These are phyloP conservation scores for Podospora pseudopauciseta DNA, from an alignment of 495 filamentous ascomycete genomes.

Conservation along the genomic window DNA sequence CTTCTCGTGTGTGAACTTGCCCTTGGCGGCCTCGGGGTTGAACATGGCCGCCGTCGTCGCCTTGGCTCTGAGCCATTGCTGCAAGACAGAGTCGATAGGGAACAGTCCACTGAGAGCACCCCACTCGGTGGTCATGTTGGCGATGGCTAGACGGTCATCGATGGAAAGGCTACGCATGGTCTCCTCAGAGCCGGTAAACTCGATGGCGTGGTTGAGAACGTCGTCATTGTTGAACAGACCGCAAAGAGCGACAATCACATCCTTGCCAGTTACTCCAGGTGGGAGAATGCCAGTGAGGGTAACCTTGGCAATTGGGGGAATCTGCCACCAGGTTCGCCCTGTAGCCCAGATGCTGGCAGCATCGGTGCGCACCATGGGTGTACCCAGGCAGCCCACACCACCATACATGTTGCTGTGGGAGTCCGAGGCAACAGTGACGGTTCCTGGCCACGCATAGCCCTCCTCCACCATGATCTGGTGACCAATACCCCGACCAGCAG, in stretches of 20 bases:
- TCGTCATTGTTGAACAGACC: conserved; percentile 85
- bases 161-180: conserved; percentile 72
- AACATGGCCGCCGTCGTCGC: conserved; percentile 62
- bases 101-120: conserved; percentile 74
- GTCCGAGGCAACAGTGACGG: conserved; percentile 76
- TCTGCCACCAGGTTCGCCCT: conserved; percentile 81
- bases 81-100: conserved; percentile 72
- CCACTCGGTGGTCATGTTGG: conserved; percentile 98
- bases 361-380: conserved; percentile 82
- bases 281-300: conserved; percentile 73
- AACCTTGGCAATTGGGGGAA: conserved; percentile 79
- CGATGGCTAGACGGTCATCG: conserved; percentile 77
- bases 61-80: conserved; percentile 73
- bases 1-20: conserved; percentile 57
- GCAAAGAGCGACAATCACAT: conserved; percentile 89
- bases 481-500: conserved; percentile 63
- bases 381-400: conserved; percentile 71
- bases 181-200: conserved; percentile 77
- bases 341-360: conserved; percentile 86
- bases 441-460: conserved; percentile 68
- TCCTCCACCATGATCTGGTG: conserved; percentile 43
- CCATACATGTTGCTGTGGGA: conserved; percentile 89
- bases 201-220: conserved; percentile 88
- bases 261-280: conserved; percentile 84
- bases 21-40: conserved; percentile 41